A percentile compares a stretch with the other conserved stretches of the same genome.
phyloP scores from a whole-genome alignment of 495 filamentous ascomycete genomes.

The Pseudevernia furfuracea region DNA sequence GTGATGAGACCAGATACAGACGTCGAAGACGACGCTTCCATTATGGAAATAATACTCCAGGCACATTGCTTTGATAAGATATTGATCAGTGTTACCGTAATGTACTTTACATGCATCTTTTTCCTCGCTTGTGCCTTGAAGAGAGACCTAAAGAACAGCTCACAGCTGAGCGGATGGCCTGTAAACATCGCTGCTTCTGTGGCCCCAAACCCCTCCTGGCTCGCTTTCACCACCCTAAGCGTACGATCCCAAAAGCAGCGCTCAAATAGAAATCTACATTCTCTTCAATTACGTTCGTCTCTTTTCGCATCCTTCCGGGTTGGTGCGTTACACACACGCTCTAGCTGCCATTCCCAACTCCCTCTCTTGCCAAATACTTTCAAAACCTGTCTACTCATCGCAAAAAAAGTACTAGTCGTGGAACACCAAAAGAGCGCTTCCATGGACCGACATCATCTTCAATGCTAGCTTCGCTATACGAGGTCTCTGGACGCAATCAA shows the following conservation, averaged over 20 bases:
- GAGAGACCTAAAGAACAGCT: not conserved
- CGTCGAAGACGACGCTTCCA: no score
- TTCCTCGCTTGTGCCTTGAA: no score
- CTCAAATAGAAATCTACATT: not conserved
- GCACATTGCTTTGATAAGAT: no score
- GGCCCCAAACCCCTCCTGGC: not conserved
- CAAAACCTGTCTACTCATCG: no score
- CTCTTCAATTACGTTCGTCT: not conserved
- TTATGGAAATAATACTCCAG: no score
- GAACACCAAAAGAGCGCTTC: not conserved
- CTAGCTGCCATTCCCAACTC: not conserved
- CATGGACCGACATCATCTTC: not conserved
- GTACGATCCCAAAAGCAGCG: not conserved
- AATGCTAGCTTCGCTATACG: not conserved
- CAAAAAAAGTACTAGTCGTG: not conserved
- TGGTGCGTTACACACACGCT: not conserved
- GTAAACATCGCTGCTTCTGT: not conserved
- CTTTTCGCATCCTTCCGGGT: not conserved
- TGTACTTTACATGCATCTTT: no score
- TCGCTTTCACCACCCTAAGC: not conserved
- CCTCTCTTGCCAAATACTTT: not conserved
- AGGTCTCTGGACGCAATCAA: not conserved
- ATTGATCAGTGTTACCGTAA: no score
- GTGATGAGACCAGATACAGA: no score
- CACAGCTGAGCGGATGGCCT: not conserved